Evolutionary conservation across 345 rosid species (phyloP).

Genomic region (Mallotus nudiflorus): DNA sequence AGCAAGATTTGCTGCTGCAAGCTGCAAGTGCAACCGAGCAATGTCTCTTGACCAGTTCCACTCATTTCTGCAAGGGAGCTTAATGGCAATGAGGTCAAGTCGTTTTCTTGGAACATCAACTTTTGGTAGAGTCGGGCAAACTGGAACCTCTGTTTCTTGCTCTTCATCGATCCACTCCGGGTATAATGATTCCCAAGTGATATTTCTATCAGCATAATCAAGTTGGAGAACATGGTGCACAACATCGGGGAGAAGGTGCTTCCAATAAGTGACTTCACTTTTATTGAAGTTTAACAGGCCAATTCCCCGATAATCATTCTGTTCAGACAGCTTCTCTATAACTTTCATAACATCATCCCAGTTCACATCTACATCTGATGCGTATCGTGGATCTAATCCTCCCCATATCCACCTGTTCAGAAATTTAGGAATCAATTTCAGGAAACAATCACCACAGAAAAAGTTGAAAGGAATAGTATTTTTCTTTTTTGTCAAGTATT

Average conservation of each 20-base stretch:
- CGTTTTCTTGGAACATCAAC: constrained; percentile 22
- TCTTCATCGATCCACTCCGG: constrained; percentile 43
- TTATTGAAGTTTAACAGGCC: constrained; percentile 32
- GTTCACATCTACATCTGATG: constrained; percentile 24
- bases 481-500: no score
- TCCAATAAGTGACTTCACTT: constrained; percentile 25
- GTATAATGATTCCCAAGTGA: constrained; percentile 35
- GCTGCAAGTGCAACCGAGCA: constrained; percentile 33
- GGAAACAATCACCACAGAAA: no score
- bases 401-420: constrained; percentile 41
- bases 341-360: constrained; percentile 24
- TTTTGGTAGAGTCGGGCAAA: constrained; percentile 32
- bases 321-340: constrained; percentile 11
- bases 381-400: constrained; percentile 28
- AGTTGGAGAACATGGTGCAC: constrained; percentile 16
- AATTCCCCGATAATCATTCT: constrained; percentile 19
- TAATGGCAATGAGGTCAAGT: constrained; percentile 30
- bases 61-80: constrained; percentile 34
- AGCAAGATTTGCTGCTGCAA: constrained; percentile 32
- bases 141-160: constrained; percentile 32
- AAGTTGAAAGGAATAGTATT: no score
- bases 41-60: constrained; percentile 36
- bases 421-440: constrained; percentile 5
- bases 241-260: constrained; percentile 19
- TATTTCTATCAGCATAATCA: constrained; percentile 19